Base-by-base conservation (phyloP, 1,139 yeast species). In the Yamadazyma atmosphaerica region DNA sequence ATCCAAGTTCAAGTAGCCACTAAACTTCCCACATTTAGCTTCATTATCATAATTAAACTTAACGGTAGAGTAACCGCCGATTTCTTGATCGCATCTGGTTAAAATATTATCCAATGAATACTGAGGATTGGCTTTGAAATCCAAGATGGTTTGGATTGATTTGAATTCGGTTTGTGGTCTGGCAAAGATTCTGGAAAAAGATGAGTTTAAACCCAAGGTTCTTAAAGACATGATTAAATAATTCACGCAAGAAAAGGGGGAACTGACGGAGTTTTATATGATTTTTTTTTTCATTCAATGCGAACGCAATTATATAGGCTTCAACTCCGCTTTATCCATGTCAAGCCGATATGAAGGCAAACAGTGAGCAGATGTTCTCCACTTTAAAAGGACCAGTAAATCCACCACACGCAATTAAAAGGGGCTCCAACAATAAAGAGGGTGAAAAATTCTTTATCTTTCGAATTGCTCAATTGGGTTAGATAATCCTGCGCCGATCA, bases 31-130 rank as follows among this genome's bases (percentile, higher is more conserved):
- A 32, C 74, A 67, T 14, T 63, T 47, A 26, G 63, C 42, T 41
- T 55, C 54, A 37, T 65, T 51, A 46, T 68, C 62, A 26, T 68
- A 53, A 33, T 70, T 74, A 37, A 86, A 68, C 41, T 77, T 61
- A 1, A 74, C 94, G 1, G 85, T 78, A 19, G 92, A 83, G 58
- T 65, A 85, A 0, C 96, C 96, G 3, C 92, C 92, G 40, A 86
- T 66, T 40, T 84, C 89, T 49, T 77, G 72, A 60, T 86, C 96
- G 29, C 84, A 73, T 41, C 94, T 69, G 2, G 83, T 74, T 45
- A 84, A 61, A 11, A 84, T 63, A 34, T 72, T 66, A 18, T 68
- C 62, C 35, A 81, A 55, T 11, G 66, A 56, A 33, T 58, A 62
- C 27, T 60, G 48, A 60, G 81, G 55, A 55, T 63, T 34, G 65